These are phyloP conservation scores for Lentinula edodes DNA, from an alignment of 768 basidiomycete species.

Conservation along the genomic window DNA sequence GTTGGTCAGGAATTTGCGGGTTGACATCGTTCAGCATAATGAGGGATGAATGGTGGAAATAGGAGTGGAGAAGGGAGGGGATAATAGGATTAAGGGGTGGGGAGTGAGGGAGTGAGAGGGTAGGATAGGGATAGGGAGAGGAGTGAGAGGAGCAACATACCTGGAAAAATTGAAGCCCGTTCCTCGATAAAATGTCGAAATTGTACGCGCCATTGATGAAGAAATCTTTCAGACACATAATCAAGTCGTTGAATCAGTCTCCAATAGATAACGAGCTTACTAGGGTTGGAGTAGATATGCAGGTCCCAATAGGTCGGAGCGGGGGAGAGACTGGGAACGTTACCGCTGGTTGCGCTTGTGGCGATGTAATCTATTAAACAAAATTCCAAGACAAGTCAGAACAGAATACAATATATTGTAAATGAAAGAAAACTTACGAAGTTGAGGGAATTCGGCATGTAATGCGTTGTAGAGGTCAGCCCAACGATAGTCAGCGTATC, in stretches of 20 bases:
- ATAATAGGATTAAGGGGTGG: too few relatives aligned
- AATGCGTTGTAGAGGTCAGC: conserved; percentile 1
- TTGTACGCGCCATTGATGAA: conserved; percentile 34
- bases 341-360: conserved; percentile 27
- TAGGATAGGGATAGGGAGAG: too few relatives aligned
- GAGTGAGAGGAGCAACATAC: conserved; percentile 16
- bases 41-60: too few relatives aligned
- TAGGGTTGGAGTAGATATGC: conserved; percentile 39
- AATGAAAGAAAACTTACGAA: conserved; percentile 2
- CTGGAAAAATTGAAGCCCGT: conserved; percentile 58
- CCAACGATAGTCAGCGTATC: conserved; percentile 20
- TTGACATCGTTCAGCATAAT: too few relatives aligned
- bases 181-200: conserved; percentile 33
- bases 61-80: too few relatives aligned
- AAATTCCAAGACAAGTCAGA: not conserved
- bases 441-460: conserved; percentile 10
- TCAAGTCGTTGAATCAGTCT: not conserved
- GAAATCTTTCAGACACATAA: conserved; percentile 24
- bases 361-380: conserved; percentile 33
- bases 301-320: conserved; percentile 35
- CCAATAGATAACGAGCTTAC: conserved; percentile 12
- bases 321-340: conserved; percentile 15
- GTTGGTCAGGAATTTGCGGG: too few relatives aligned
- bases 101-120: too few relatives aligned
- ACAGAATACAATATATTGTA: not conserved